phyloP scores from a whole-genome alignment of 2,329 filamentous ascomycete species.

The Alternaria tenuissima region DNA sequence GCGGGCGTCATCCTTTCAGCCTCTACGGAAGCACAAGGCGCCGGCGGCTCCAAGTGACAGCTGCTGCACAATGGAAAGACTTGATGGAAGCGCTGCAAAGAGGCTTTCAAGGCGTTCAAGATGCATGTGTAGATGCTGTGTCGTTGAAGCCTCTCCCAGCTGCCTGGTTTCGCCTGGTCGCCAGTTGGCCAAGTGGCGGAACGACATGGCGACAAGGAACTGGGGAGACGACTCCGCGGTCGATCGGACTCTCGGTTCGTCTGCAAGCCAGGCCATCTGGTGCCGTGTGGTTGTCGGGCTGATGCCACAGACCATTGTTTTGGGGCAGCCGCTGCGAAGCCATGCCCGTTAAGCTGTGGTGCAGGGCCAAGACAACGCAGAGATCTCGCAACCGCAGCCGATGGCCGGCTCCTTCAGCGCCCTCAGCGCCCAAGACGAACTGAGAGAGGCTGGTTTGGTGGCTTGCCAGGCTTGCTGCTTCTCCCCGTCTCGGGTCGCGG shows the following conservation, averaged over 20 bases:
- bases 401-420: constrained; percentile 27
- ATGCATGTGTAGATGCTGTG: constrained; percentile 15
- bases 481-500: constrained; percentile 30
- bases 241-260: constrained; percentile 35
- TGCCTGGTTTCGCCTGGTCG: constrained; percentile 33
- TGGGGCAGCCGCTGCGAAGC: constrained; percentile 37
- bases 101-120: not conserved
- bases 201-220: constrained; percentile 32
- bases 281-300: constrained; percentile 27
- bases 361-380: constrained; percentile 26
- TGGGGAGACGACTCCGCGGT: constrained; percentile 36
- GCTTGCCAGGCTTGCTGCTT: constrained; percentile 35
- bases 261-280: constrained; percentile 29
- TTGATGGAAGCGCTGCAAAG: constrained; percentile 15
- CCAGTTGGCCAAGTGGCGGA: constrained; percentile 22
- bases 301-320: constrained; percentile 33
- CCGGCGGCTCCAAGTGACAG: constrained; percentile 41
- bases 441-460: constrained; percentile 25
- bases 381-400: constrained; percentile 40
- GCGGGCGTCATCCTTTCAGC: constrained; percentile 1
- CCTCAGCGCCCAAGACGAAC: constrained; percentile 12
- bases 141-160: constrained; percentile 37
- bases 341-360: constrained; percentile 24
- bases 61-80: constrained; percentile 24
- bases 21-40: constrained; percentile 32